Conservation (phyloP, 495 filamentous ascomycete genomes). For the Mytilinidion resinicola region DNA sequence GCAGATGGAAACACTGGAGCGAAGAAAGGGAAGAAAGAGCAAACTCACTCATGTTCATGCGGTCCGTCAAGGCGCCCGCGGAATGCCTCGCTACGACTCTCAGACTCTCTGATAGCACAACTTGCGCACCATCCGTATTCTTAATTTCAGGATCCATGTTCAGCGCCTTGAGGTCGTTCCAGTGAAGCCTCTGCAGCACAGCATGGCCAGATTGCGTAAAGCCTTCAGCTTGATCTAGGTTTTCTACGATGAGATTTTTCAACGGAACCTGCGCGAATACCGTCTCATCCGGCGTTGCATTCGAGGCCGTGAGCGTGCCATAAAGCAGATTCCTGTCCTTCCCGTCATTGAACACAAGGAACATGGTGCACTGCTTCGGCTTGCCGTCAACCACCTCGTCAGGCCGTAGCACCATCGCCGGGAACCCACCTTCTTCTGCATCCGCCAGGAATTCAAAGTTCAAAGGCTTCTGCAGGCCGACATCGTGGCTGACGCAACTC, state of each 20-base stretch:
- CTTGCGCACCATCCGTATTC: conserved; percentile 43
- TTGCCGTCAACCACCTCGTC: conserved; percentile 48
- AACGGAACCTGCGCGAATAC: conserved; percentile 58
- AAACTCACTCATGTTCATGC: conserved; percentile 34
- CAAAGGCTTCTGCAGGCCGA: conserved; percentile 53
- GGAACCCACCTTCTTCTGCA: conserved; percentile 46
- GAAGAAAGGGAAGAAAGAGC: not conserved
- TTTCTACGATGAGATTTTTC: conserved; percentile 56
- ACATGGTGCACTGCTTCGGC: conserved; percentile 53
- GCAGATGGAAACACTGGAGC: too few species aligned
- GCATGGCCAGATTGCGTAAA: conserved; percentile 35
- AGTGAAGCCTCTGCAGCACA: conserved; percentile 37
- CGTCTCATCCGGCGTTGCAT: conserved; percentile 51
- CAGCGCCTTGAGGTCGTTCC: conserved; percentile 42
- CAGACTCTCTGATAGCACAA: conserved; percentile 63
- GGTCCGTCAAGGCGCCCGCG: conserved; percentile 34
- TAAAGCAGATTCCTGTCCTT: conserved; percentile 61
- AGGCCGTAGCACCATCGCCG: conserved; percentile 60
- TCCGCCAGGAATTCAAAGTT: conserved; percentile 67
- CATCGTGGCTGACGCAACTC: conserved; percentile 60
- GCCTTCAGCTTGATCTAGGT: conserved; percentile 44
- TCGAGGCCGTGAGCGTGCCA: conserved; percentile 61
- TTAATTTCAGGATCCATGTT: conserved; percentile 34
- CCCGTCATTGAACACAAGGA: conserved; percentile 65
- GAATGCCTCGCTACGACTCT: conserved; percentile 45